Evolutionary conservation across 495 filamentous ascomycete genomes (phyloP), one percentile per base, ranked within the genome.

Genomic region (Chaetomidium leptoderma): DNA sequence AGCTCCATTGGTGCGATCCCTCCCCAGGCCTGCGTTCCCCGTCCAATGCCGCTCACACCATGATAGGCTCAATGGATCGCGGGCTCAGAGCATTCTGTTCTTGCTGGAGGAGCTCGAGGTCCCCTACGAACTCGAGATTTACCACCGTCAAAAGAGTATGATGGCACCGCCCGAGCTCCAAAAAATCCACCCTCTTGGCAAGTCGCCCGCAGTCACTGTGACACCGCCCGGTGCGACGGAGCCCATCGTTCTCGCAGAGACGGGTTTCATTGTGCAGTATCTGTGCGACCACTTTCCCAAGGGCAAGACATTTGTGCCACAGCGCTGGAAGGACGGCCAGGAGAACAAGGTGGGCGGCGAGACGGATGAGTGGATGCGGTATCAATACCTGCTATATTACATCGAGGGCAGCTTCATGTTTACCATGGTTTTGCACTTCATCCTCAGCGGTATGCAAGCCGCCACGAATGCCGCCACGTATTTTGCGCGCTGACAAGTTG

Each of bases 71-170:
- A 77, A 89, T 53, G 71, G 83, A 57, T 90, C 88, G 27, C 89
- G 91, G 50, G 82, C 88, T 55, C 90, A 95, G 62, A 84, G 89
- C 35, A 90, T 91, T 57, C 76, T 92, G 35, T 95, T 88, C 87
- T 83, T 96, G 42, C 82, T 95, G 37, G 88, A 92, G 70, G 90
- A 92, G 64, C 82, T 92, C 45, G 74, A 83, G n/a, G 49, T 95
- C 27, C 76, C 85, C 35, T 95, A 92, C 73, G 81, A 89, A 49
- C 72, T 96, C 32, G 83, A 90, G 64, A 82, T 81, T 43, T 91
- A 83, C 79, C 85, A 86, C 59, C 85, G 91, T 21, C 70, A 72
- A 37, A 60, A 74, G 23, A 65, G 64, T 33, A 72, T 74, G 72
- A 69, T 87, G 13, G 91, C 91, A 0, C 89, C 89, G 0, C 63